These are phyloP conservation scores for Candolleomyces aberdarensis DNA, from an alignment of 768 basidiomycete species.

Conservation along the genomic window DNA sequence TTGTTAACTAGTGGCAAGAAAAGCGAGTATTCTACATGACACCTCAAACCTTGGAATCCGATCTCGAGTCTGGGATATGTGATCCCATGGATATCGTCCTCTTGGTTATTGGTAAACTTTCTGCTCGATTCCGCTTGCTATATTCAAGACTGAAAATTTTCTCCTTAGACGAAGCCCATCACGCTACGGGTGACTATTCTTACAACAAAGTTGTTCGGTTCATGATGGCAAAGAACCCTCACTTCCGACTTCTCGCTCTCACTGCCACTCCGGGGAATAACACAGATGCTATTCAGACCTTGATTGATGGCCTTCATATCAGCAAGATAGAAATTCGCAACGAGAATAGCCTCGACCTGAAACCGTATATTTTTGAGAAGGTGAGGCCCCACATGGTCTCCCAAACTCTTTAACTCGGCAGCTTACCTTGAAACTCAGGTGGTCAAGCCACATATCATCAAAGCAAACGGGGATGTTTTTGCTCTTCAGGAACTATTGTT, in stretches of 20 bases:
- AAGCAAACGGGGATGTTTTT: constrained; percentile 64
- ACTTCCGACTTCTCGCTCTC: constrained; percentile 89
- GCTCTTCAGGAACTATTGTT: constrained; percentile 66
- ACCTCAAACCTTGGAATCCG: constrained; percentile 91
- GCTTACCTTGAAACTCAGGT: constrained; percentile 37
- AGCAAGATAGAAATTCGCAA: constrained; percentile 93
- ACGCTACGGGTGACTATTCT: constrained; percentile 89
- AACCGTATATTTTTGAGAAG: constrained; percentile 86
- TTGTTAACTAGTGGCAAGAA: constrained; percentile 58
- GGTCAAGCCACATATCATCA: constrained; percentile 75
- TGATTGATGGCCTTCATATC: constrained; percentile 93
- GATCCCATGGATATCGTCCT: constrained; percentile 81
- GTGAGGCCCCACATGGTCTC: constrained; percentile 30
- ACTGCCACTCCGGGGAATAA: constrained; percentile 93
- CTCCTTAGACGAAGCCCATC: constrained; percentile 85
- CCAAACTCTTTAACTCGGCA: background rate
- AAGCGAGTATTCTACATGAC: constrained; percentile 95
- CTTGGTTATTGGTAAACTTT: constrained; percentile 73
- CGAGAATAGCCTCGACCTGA: constrained; percentile 85
- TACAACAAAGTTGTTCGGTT: constrained; percentile 87
- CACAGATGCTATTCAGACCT: constrained; percentile 81
- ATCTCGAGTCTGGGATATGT: constrained; percentile 68
- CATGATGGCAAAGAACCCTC: constrained; percentile 91
- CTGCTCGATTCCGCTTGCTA: background rate
- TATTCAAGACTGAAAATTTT: background rate